Conservation (phyloP, 345 rosid species). For the Streptanthus diversifolius region DNA sequence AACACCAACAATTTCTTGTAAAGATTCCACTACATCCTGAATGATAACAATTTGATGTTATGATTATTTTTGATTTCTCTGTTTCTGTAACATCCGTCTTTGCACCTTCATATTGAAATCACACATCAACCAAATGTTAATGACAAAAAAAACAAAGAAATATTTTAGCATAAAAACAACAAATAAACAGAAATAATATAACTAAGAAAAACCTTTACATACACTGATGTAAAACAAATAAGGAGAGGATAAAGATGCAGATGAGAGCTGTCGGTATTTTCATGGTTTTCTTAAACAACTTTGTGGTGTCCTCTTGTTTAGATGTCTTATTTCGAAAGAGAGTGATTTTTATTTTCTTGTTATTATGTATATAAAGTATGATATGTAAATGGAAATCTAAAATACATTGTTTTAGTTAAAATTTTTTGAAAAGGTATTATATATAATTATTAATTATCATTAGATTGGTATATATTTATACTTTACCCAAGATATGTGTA, state of each 20-base stretch:
- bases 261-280: neutral
- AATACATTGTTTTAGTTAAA: too few species aligned
- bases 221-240: neutral
- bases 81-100: neutral
- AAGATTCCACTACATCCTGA: too few species aligned
- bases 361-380: too few species aligned
- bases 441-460: too few species aligned
- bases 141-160: too few species aligned
- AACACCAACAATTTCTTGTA: neutral
- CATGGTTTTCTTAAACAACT: neutral
- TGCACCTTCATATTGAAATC: neutral
- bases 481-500: too few species aligned
- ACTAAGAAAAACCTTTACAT: neutral
- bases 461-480: too few species aligned
- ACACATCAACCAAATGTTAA: neutral
- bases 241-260: neutral
- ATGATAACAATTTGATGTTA: too few species aligned
- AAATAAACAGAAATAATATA: neutral
- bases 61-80: neutral
- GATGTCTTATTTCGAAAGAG: neutral
- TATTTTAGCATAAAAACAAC: too few species aligned
- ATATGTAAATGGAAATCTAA: too few species aligned
- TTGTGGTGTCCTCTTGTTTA: neutral
- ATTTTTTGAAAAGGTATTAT: too few species aligned
- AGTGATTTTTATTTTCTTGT: too few species aligned